phyloP scores from a whole-genome alignment of 768 basidiomycete genomes.

The Naganishia antarctica region DNA sequence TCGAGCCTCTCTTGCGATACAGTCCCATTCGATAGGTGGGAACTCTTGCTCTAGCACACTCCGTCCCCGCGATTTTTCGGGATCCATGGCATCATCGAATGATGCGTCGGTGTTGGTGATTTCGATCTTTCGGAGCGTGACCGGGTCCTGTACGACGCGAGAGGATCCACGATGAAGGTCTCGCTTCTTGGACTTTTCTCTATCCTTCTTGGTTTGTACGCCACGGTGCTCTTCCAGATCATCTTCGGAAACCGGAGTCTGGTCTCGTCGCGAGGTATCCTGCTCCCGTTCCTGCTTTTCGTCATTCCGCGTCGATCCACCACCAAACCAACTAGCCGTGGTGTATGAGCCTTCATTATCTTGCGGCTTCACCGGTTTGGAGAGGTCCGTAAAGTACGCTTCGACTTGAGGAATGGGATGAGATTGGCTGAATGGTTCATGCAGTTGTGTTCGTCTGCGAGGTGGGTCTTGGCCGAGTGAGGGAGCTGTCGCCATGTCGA shows the following conservation, averaged over 20 bases:
- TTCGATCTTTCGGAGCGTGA: constrained; percentile 10
- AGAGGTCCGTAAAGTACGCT: constrained; percentile 17
- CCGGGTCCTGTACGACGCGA: constrained; percentile 17
- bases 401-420: constrained; percentile 11
- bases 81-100: constrained; percentile 21
- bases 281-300: too few species aligned
- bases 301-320: neutral
- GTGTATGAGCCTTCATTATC: neutral
- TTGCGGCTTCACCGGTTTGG: constrained; percentile 11
- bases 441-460: neutral
- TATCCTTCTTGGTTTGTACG: neutral
- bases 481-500: constrained; percentile 7
- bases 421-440: constrained; percentile 6
- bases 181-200: constrained; percentile 1
- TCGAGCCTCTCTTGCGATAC: constrained; percentile 1
- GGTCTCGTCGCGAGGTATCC: neutral
- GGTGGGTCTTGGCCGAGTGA: constrained; percentile 8
- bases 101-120: constrained; percentile 26
- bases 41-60: constrained; percentile 12
- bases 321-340: neutral
- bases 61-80: constrained; percentile 7
- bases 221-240: constrained; percentile 17
- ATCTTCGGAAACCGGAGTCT: neutral
- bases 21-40: constrained; percentile 27
- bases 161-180: constrained; percentile 24